Base-by-base conservation (phyloP, 2,329 filamentous ascomycete genomes). In the Magnaporthiopsis rhizophila region DNA sequence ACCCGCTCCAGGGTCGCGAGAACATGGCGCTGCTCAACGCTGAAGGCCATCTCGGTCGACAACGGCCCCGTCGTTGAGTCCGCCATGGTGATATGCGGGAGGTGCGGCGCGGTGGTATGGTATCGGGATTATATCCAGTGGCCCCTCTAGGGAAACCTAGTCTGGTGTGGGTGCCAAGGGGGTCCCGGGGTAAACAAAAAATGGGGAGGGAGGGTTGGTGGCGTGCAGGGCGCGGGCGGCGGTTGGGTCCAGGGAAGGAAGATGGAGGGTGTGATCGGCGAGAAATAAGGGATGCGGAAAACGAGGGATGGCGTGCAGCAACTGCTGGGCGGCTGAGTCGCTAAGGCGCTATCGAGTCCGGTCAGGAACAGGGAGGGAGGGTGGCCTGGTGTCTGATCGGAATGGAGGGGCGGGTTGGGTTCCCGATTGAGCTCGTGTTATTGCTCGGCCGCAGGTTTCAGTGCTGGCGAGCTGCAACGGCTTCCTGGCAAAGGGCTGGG, bases 1-100 rank as follows among this genome's bases (percentile, higher is more conserved):
- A 80, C 74, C 66, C 83, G 77, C 72, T 86, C 84, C 62, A 84
- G 74, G 59, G 76, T 70, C 26, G 81, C 77, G 59, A 85, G 76
- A 11, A 75, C 75, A 18, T 73, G 67, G 62, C 78, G 73, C 68
- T 83, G 74, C 4, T 72, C 66, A 9, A 67, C 59, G 0, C 72
- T 70, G n/a, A 81, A 63, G 30, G 62, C 62, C 62, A 34, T 57
- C 18, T 56, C 53, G 24, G 61, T 62, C 61, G 61, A 62, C 45
- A 53, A 53, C 45, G 45, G 45, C 45, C 45, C 45, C n/a, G 45
- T 53, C 45, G 45, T 21, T 53, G 45, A n/a, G 45, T 53, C 45
- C 24, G 45, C 45, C 45, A 53, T 53, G 45, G 45, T 53, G 45
- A 53, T 53, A 53, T 53, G n/a, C 45, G 45, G 45, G 45, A n/a